Evolutionary conservation across 2,329 filamentous ascomycete species (phyloP).

Genomic region (Microdochium trichocladiopsis): DNA sequence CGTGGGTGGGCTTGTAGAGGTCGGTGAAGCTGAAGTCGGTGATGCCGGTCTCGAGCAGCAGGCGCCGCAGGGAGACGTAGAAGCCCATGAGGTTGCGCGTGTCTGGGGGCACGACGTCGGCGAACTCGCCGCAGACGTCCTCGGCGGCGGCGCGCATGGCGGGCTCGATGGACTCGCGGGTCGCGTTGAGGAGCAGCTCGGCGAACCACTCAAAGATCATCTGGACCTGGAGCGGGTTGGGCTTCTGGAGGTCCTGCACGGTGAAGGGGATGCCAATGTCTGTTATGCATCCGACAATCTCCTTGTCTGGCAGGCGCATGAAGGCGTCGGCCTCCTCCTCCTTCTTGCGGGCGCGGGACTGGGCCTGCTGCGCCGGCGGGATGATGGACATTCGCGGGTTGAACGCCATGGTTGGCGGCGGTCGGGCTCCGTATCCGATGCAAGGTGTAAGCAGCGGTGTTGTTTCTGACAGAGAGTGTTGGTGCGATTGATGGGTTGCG

Average conservation of each 20-base stretch:
- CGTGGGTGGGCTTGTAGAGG: constrained; percentile 83
- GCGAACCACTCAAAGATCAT: constrained; percentile 98
- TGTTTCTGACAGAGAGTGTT: too few species aligned
- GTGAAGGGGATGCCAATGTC: constrained; percentile 92
- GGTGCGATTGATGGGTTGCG: too few species aligned
- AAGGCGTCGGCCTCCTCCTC: constrained; percentile 52
- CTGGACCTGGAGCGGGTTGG: constrained; percentile 89
- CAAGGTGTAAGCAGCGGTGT: too few species aligned
- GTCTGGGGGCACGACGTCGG: constrained; percentile 79
- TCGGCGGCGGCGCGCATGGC: constrained; percentile 91
- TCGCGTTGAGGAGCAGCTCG: constrained; percentile 87
- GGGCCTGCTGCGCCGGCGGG: constrained; percentile 42
- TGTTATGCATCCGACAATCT: constrained; percentile 95
- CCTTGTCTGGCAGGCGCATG: constrained; percentile 57
- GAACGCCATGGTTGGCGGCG: constrained; percentile 41
- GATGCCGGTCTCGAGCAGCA: constrained; percentile 84
- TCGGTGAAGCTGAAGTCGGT: constrained; percentile 92
- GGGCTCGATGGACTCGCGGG: constrained; percentile 86
- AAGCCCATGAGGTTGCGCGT: constrained; percentile 95
- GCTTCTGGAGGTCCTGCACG: constrained; percentile 82
- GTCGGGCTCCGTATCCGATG: background rate
- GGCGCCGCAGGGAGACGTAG: constrained; percentile 72
- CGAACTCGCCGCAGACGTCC: constrained; percentile 75
- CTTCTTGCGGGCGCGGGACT: constrained; percentile 45
- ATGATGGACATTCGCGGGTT: constrained; percentile 56